Base-by-base conservation (phyloP, 768 basidiomycete species). In the Candolleomyces eurysporus region DNA sequence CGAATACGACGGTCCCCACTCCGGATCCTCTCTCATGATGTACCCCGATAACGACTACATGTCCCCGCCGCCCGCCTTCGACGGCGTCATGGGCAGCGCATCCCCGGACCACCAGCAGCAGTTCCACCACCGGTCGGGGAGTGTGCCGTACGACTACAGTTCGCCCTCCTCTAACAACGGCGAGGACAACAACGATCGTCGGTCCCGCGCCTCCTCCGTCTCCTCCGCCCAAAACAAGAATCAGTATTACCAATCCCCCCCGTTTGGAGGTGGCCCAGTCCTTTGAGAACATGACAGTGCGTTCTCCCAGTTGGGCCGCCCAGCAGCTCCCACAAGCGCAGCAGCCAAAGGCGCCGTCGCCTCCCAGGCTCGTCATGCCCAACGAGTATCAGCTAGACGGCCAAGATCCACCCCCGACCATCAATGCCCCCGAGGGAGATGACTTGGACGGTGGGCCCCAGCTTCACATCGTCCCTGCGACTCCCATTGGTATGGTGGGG, bases 381-480 rank as follows among this genome's bases (percentile, higher is more conserved):
- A 85, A 87, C 48, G 52, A 62, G 42, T 66, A 65, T 50, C n/a
- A 31, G 3, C 46, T 52, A 26, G 67, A 71, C 46, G 22, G 43
- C 31, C 60, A 62, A n/a, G 66, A 51, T n/a, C 36, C 32, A n/a
- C 72, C 74, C 1, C 74, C 75, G 9, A 75, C 77, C 21, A 74
- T 81, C 80, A 78, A 69, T 50, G 69, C 75, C 69, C 42, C 86
- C 80, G 48, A 79, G 76, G 62, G 63, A 49, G 63, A 61, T 50
- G 59, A 76, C 31, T 72, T 75, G 58, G 73, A 75, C 9, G 74
- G 76, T 17, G 85, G 88, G 0, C 90, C 89, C 0, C 82, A 82
- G 56, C 80, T 94, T 62, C 85, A 91, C 68, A 87, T 94, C 63
- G 90, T 92, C 7, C 92, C 92, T 46, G 90, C 91, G 21, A 94